Base-by-base conservation (phyloP, 1,139 yeast species). In the Blastobotrys serpentis region DNA sequence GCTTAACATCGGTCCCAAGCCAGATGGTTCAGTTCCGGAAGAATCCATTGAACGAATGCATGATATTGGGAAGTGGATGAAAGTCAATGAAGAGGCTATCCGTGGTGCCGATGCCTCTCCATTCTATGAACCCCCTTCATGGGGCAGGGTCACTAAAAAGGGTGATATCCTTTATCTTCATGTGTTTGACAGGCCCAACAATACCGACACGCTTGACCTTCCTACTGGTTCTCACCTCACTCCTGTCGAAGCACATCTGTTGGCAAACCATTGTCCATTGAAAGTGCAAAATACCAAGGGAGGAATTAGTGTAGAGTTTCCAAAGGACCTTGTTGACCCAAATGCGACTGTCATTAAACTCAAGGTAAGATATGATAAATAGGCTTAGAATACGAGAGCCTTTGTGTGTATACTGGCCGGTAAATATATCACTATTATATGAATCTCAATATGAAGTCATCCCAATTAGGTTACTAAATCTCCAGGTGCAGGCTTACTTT, bases 1-100 rank as follows among this genome's bases (percentile, higher is more conserved):
- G 43, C 48, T 52, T 11, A 49, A 51, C 36, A 44, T 52, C n/a
- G 56, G 56, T 13, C 56, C 56, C 7, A 42, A 39, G 36, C 50
- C 50, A 2, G 54, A 52, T 43, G 56, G 56, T 7, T 38, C 53
- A 2, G 19, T 52, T 29, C 46, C 50, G n/a, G 45, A 44, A 16
- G 49, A 43, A 30, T 34, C 50, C 13, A 11, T 29, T 13, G 41
- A 36, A n/a, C 13, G 32, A 10, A 37, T 52, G 37, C 42, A 42
- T 8, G 43, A 29, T 4, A 42, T 52, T 19, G 55, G 52, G 1
- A 25, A 36, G 3, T 52, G 55, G 55, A 40, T 50, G 49, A 11
- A 29, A 8, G 48, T 46, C 23, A 48, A 50, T 39, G 43, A 42
- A 10, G 53, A 52, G 39, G 38, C 53, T 4, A 50, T 52, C 18